Base-by-base conservation (phyloP, 2,329 filamentous ascomycete genomes). In the Diaporthe sp. region DNA sequence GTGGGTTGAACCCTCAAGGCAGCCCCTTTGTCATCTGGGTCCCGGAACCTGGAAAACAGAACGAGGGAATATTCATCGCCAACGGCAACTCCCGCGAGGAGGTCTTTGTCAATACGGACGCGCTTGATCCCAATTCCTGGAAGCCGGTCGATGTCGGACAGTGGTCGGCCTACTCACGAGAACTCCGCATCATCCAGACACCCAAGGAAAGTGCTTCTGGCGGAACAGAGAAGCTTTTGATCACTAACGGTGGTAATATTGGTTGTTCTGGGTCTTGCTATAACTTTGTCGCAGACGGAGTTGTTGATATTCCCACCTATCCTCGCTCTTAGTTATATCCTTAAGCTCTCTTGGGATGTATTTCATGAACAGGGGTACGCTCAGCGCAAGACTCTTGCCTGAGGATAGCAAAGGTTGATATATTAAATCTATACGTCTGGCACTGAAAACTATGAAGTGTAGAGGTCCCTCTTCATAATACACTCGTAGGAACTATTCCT, bases 121-220 rank as follows among this genome's bases (percentile, higher is more conserved):
- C 61, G 13, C 15, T 65, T 49, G 61, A 65, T 49, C 17, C 3
- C 15, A 49, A 65, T 13, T 5, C 42, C 34, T 65, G 61, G 61
- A 65, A 65, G 42, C 25, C 61, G 25, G 17, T 65, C 4, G 17
- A 65, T 49, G 61, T 65, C 6, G 61, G 61, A 22, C 61, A 65
- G 42, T 65, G 61, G 61, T 65, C 61, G 15, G 61, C 61, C 9
- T 65, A 65, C 17, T 65, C 61, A n/a, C 25, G 61, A 65, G 61
- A 65, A n/a, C 25, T 65, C 8, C 61, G 61, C 17, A 65, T 65
- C 42, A 65, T 65, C 61, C 17, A 65, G 9, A 65, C 61, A 49
- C 61, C 61, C 19, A 10, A 31, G 15, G 42, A 17, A 12, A 65
- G 39, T 65, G 42, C 61, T 1, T 31, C 61, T 8, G 61, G 3